Evolutionary conservation across 1,139 yeast genomes (phyloP), one percentile per base, ranked within the genome.

Genomic region (Suhomyces taliae): DNA sequence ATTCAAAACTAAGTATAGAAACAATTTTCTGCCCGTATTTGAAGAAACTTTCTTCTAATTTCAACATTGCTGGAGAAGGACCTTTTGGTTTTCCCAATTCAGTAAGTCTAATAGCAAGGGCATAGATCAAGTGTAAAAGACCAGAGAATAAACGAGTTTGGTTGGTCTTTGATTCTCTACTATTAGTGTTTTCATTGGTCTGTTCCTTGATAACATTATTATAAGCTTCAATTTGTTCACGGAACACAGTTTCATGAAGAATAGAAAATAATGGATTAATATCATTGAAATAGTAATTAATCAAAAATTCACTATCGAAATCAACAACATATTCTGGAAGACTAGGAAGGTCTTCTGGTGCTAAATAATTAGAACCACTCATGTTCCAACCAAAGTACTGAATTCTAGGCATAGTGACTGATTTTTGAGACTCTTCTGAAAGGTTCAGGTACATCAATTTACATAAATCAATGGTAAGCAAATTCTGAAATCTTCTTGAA

Each of bases 361-460:
- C 62, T 15, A 81, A 55, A 56, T 79, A 83, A 53, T 76, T 77
- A 19, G 74, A 74, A 1, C 88, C 87, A 34, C 80, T 72, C 79
- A 82, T 69, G 58, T 83, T 83, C 87, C 87, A 83, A 12, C 86
- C 87, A 56, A 81, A 83, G 51, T 73, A 78, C 57, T 83, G 88
- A 15, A 73, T 66, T 48, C 88, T 62, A 4, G 89, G 89, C 10
- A 79, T 56, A 5, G 67, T 59, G 6, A 82, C 74, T 36, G 67
- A 61, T 34, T 62, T 57, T 45, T 68, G 65, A 53, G 69, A 64
- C 26, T 72, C 73, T 6, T 67, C 70, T 8, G 76, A 61, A 33
- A 83, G 62, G 33, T 67, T 59, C 7, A 65, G 52, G 54, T 70
- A 70, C 50, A 78, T 56, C 24, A 70, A 61, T 15, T 61, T 54